A percentile compares a stretch with the other conserved stretches of the same genome.
Conservation (phyloP, 495 filamentous ascomycete species). For the Lasiosphaeria hispida region DNA sequence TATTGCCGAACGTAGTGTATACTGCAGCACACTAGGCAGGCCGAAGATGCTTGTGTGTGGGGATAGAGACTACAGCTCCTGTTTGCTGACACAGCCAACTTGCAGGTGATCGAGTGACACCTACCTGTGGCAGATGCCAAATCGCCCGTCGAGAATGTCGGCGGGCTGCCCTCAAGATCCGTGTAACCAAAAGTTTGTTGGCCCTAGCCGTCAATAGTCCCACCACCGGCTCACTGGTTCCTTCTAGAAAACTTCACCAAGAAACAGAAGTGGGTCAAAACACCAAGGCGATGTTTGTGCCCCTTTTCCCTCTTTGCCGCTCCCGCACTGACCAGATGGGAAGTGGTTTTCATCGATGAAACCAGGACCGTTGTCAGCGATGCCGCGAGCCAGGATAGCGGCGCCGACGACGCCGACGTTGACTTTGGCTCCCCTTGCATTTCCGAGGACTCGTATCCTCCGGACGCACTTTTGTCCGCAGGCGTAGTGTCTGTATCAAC, state of each 20-base stretch:
- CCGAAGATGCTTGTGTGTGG: no score
- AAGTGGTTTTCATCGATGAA: slow-evolving; percentile 30
- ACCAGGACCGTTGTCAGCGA: slow-evolving; percentile 23
- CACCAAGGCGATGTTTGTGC: slow-evolving; percentile 27
- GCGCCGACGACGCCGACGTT: slow-evolving; percentile 14
- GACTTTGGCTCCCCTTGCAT: slow-evolving; percentile 12
- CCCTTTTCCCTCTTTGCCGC: background rate
- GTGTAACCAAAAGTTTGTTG: slow-evolving; percentile 23
- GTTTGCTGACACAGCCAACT: slow-evolving; percentile 1
- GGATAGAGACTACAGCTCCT: background rate
- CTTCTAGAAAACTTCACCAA: slow-evolving; percentile 23
- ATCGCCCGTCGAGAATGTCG: slow-evolving; percentile 22
- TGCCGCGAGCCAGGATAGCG: slow-evolving; percentile 21
- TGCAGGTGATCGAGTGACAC: slow-evolving; percentile 44
- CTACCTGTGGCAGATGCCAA: slow-evolving; percentile 41
- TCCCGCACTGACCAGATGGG: background rate
- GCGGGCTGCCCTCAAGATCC: slow-evolving; percentile 30
- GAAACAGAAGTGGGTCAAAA: slow-evolving; percentile 35
- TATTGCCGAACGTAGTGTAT: no score
- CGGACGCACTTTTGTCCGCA: background rate
- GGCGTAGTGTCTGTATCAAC: slow-evolving; percentile 8
- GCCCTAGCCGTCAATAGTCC: background rate
- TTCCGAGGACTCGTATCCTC: slow-evolving; percentile 4
- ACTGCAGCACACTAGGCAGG: no score
- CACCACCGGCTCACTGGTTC: background rate